phyloP scores from a whole-genome alignment of 2,329 filamentous ascomycete genomes.

The Ophiostoma perfectum region DNA sequence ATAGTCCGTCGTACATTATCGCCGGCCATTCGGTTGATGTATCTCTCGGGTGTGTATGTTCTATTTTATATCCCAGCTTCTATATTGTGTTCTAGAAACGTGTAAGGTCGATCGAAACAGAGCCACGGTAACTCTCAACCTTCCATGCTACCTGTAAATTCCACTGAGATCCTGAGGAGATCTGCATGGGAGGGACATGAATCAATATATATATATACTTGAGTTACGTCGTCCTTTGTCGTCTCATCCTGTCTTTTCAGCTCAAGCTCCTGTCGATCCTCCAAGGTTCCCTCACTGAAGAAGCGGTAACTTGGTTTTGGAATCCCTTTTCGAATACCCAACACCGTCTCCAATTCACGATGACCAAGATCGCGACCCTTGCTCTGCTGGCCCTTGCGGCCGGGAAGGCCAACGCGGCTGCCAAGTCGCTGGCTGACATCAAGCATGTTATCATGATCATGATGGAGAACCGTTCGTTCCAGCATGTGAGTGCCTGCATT shows the following conservation, averaged over 20 bases:
- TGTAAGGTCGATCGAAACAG: too few relatives aligned
- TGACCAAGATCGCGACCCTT: conserved; percentile 23
- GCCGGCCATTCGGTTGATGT: too few relatives aligned
- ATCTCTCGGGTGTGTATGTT: too few relatives aligned
- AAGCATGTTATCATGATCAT: conserved; percentile 55
- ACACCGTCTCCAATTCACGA: background rate
- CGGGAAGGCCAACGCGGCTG: conserved; percentile 26
- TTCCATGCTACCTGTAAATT: background rate
- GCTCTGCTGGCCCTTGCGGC: conserved; percentile 26
- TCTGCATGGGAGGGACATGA: background rate
- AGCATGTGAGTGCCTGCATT: conserved; percentile 29
- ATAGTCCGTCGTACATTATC: too few relatives aligned
- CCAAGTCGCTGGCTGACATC: conserved; percentile 44
- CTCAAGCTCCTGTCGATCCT: background rate
- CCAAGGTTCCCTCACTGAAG: background rate
- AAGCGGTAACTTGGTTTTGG: background rate
- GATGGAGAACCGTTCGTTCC: conserved; percentile 41
- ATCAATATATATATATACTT: background rate
- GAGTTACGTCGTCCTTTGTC: background rate
- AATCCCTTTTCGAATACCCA: background rate
- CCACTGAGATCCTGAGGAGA: background rate
- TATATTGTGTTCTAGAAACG: background rate
- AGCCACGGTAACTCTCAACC: too few relatives aligned
- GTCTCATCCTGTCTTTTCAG: background rate
- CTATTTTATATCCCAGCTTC: too few relatives aligned